These are phyloP conservation scores for Dioscorea cayenensis DNA, from an alignment of 116 monocot species.

Conservation along the genomic window DNA sequence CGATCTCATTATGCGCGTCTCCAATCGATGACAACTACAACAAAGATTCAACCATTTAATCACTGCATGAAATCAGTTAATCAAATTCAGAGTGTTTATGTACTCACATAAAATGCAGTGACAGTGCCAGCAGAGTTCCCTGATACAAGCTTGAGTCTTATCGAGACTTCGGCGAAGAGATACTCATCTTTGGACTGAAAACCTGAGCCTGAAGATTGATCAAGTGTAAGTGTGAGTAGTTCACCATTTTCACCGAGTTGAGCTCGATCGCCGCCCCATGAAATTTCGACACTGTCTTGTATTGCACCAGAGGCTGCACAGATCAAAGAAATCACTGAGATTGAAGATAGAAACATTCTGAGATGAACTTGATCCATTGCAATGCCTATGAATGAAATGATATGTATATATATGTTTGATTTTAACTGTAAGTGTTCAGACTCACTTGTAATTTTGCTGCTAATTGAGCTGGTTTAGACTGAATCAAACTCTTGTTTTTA, in stretches of 20 bases:
- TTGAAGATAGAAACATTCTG: not conserved
- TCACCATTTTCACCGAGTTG: not conserved
- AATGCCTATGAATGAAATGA: too few relatives aligned
- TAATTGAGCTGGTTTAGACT: too few relatives aligned
- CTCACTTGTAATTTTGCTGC: too few relatives aligned
- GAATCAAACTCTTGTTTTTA: too few relatives aligned
- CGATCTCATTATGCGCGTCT: constrained; percentile 1
- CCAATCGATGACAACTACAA: not conserved
- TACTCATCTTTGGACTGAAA: not conserved
- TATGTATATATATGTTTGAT: too few relatives aligned
- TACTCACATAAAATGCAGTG: constrained; percentile 21
- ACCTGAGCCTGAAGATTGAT: not conserved
- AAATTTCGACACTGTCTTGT: not conserved
- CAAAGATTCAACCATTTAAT: not conserved
- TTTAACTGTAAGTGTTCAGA: too few relatives aligned
- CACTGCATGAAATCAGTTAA: too few relatives aligned
- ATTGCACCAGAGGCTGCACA: not conserved
- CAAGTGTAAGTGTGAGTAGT: not conserved
- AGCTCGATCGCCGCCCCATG: not conserved
- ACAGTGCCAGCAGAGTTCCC: constrained; percentile 28
- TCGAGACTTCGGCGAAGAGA: not conserved
- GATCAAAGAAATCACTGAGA: not conserved
- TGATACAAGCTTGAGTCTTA: constrained; percentile 23
- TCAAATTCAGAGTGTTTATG: too few relatives aligned
- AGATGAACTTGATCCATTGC: not conserved